phyloP scores from a whole-genome alignment of 1,284 basidiomycete species.

The Cryptococcus jaspeensis region DNA sequence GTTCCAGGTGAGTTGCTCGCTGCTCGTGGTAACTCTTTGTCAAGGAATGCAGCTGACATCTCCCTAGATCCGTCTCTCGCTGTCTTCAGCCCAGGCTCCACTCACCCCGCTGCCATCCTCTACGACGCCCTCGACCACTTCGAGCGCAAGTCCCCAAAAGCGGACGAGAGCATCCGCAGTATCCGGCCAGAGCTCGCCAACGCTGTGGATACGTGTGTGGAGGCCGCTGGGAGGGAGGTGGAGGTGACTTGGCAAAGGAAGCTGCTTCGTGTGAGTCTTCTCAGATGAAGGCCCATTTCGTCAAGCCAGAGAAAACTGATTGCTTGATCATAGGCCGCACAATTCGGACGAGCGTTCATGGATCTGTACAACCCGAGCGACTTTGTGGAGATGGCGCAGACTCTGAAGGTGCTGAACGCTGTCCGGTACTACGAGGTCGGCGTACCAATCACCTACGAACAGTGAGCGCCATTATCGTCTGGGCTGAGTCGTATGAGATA shows the following conservation, averaged over 20 bases:
- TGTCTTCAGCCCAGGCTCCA: conserved; percentile 88
- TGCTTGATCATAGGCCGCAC: conserved; percentile 70
- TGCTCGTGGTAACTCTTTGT: no score
- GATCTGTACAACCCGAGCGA: conserved; percentile 88
- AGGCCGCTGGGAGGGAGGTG: conserved; percentile 90
- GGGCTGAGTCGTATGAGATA: no score
- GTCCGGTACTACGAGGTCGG: conserved; percentile 88
- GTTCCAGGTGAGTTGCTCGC: conserved; percentile 77
- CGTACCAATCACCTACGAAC: conserved; percentile 85
- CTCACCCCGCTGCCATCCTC: conserved; percentile 84
- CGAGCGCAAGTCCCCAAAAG: conserved; percentile 75
- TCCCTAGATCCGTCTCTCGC: conserved; percentile 67
- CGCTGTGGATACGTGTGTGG: conserved; percentile 89
- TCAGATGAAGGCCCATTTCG: neutral
- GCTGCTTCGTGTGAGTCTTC: conserved; percentile 68
- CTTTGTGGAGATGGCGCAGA: conserved; percentile 87
- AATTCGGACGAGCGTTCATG: conserved; percentile 90
- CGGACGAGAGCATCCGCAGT: conserved; percentile 86
- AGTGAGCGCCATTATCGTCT: conserved; percentile 57
- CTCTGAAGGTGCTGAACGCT: conserved; percentile 91
- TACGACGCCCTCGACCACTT: conserved; percentile 92
- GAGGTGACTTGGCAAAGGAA: conserved; percentile 84
- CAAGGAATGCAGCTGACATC: neutral
- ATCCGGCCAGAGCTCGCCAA: conserved; percentile 80
- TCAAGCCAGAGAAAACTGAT: neutral